Conservation (phyloP, 2,329 filamentous ascomycete genomes). For the Samsoniella hepiali region DNA sequence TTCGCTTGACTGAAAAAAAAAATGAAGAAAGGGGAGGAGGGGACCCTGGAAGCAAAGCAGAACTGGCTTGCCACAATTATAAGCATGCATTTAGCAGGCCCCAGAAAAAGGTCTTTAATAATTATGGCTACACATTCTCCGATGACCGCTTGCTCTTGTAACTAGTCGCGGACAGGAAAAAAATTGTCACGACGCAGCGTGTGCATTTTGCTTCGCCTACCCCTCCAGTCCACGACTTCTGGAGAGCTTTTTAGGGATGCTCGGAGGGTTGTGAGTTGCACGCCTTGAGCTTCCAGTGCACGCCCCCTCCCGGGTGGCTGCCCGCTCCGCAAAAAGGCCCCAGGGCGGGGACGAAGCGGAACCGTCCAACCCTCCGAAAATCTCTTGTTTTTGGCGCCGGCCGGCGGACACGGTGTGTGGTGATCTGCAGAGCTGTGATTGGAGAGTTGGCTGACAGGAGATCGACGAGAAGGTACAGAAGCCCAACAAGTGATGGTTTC, state of each 20-base stretch:
- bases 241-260: neutral
- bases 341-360: neutral
- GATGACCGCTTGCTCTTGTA: neutral
- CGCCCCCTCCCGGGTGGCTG: neutral
- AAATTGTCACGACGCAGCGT: neutral
- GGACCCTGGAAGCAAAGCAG: neutral
- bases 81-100: neutral
- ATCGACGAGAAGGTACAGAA: no score
- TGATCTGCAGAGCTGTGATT: neutral
- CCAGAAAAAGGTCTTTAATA: neutral
- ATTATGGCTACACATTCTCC: neutral
- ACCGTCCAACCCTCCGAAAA: neutral
- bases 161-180: neutral
- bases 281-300: conserved; percentile 1
- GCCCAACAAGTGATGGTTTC: no score
- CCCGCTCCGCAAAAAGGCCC: neutral
- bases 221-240: neutral
- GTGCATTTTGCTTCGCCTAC: neutral
- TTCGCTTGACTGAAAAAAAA: conserved; percentile 9
- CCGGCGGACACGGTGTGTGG: neutral
- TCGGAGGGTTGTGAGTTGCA: neutral
- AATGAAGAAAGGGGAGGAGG: neutral
- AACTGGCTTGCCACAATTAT: neutral
- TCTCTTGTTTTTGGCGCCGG: neutral
- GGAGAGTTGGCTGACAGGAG: neutral